These are phyloP conservation scores for Tricholoma flavovirens DNA, from an alignment of 768 basidiomycete species.

Conservation along the genomic window DNA sequence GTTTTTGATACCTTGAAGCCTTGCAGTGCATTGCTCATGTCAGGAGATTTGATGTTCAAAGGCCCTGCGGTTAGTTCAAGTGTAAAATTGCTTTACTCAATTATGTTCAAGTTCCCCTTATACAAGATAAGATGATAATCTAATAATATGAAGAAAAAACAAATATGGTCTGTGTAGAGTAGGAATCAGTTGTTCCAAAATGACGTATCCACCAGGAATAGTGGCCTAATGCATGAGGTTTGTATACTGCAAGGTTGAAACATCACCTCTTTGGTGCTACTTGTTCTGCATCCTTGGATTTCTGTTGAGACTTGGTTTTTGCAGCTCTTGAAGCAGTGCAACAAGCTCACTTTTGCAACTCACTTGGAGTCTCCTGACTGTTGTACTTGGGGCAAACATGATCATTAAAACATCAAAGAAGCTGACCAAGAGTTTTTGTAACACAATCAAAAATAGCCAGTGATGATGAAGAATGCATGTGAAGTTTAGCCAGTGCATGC, in stretches of 20 bases:
- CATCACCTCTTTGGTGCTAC: not conserved
- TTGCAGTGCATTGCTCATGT: not conserved
- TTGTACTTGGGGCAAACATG: constrained; percentile 5
- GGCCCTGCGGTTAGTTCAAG: not conserved
- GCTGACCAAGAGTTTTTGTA: constrained; percentile 8
- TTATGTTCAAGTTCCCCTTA: not conserved
- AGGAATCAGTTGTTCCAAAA: constrained; percentile 29
- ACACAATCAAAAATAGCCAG: constrained; percentile 3
- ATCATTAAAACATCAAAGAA: constrained; percentile 7
- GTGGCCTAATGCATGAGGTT: constrained; percentile 26
- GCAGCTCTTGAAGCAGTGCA: constrained; percentile 1
- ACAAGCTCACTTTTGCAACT: constrained; percentile 3
- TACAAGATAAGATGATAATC: not conserved
- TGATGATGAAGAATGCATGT: constrained; percentile 15
- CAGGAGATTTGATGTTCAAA: not conserved
- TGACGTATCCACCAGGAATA: constrained; percentile 16
- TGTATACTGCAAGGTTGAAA: constrained; percentile 21
- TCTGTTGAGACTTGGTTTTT: not conserved
- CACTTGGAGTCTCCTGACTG: constrained; percentile 8
- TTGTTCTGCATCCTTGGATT: not conserved
- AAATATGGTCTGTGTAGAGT: constrained; percentile 26
- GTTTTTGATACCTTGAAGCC: not conserved
- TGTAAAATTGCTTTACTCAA: not conserved
- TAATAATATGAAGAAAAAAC: not conserved
- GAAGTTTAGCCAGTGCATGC: constrained; percentile 22